Conservation (phyloP, 2,329 filamentous ascomycete genomes). For the Nemania serpens region DNA sequence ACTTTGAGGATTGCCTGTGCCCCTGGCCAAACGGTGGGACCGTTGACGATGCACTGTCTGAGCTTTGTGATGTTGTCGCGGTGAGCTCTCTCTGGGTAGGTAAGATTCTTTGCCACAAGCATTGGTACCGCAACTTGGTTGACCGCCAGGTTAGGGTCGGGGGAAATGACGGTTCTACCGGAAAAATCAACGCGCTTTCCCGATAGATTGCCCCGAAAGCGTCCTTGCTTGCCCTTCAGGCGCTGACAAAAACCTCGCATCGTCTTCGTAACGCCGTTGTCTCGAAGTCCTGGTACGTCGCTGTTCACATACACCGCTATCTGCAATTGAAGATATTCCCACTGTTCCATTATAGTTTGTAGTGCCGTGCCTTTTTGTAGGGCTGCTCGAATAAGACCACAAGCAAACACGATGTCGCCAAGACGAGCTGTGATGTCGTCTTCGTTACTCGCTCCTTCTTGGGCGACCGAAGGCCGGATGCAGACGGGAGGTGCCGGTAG, state of each 20-base stretch:
- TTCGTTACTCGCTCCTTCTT: conserved; percentile 91
- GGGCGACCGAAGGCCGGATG: conserved; percentile 90
- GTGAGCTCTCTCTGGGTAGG: conserved; percentile 89
- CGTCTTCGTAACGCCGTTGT: conserved; percentile 82
- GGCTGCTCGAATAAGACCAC: conserved; percentile 81
- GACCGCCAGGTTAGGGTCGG: conserved; percentile 91
- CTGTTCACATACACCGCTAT: conserved; percentile 99
- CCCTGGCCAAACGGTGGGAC: conserved; percentile 80
- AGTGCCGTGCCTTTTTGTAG: conserved; percentile 83
- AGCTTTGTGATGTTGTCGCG: conserved; percentile 86
- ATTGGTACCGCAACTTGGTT: conserved; percentile 92
- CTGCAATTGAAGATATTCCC: conserved; percentile 95
- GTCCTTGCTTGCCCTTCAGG: conserved; percentile 94
- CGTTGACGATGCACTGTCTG: conserved; percentile 73
- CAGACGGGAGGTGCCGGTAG: conserved; percentile 92
- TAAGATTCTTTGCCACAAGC: conserved; percentile 93
- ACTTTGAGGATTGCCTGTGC: conserved; percentile 81
- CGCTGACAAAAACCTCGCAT: conserved; percentile 95
- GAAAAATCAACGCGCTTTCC: conserved; percentile 99
- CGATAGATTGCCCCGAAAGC: conserved; percentile 94
- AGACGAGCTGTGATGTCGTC: conserved; percentile 96
- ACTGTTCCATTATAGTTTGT: conserved; percentile 93
- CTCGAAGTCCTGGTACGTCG: conserved; percentile 89
- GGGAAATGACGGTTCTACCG: conserved; percentile 94
- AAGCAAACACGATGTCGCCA: conserved; percentile 94